Base-by-base conservation (phyloP, 305 asterid species). In the Withania somnifera region DNA sequence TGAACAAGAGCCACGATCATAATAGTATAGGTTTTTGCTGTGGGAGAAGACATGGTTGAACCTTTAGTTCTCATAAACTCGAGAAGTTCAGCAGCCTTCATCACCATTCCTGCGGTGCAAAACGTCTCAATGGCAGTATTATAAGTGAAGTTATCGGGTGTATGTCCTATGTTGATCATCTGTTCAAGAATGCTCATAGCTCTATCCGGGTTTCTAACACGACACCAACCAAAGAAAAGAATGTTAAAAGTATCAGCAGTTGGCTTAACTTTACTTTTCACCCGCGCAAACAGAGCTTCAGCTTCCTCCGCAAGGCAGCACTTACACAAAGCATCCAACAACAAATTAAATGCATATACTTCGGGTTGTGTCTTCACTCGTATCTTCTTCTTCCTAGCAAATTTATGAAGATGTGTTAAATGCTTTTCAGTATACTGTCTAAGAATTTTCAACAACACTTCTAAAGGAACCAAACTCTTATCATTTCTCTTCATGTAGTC, bases 281-380 rank as follows among this genome's bases (percentile, higher is more conserved):
- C 93, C 84, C 92, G 88, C 83, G 75, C 54, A 71, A 88, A 87
- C 97, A 95, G 86, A 3, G 87, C 80, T 83, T 94, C 98, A 26
- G 97, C 98, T 54, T 92, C 97, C 89, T 92, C 95, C 75, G 91
- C 97, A 52, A 95, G 96, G 58, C 91, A 63, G 76, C 99, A 95
- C 89, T 95, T 94, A 84, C 98, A 91, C 86, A 95, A 85, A 78
- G 97, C 93, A 88, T 95, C 98, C 68, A 95, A 81, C 77, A 95
- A 88, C 77, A 95, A 36, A 83, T 94, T 95, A 81, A 95, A 90
- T 11, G 98, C 97, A 17, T 91, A 82, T 63, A 89, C 89, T 86
- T 95, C 98, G 0, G 98, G 97, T 64, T 94, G 98, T 6, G 93
- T 91, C 88, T 94, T 94, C 90, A 93, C 97, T 81, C 96, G 86